Base-by-base conservation (phyloP, 1,284 basidiomycete species). In the Tremellales sp. region DNA sequence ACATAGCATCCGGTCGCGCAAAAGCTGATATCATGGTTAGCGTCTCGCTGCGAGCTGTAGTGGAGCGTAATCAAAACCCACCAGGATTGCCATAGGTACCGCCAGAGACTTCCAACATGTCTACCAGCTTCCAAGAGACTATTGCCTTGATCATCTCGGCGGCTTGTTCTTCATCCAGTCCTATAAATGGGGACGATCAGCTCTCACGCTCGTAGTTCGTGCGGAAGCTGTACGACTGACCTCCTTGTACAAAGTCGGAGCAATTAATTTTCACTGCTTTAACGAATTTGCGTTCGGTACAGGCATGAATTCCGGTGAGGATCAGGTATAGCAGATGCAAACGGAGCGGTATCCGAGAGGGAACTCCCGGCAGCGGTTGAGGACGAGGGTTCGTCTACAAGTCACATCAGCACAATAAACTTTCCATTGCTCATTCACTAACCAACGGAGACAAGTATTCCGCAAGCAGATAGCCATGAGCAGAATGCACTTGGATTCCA, bases 191-290 rank as follows among this genome's bases (percentile, higher is more conserved):
- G 22, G 33, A 31, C 13, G 18, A 24, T 28, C 22, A 44, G 18
- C 26, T 25, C 10, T 33, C 36, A 6, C 1, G 16, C 4, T 19
- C 19, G 18, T 14, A 9, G 5, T 39, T 35, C 14, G 8, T 12
- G 28, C n/a, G 35, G 21, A 13, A 37, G 6, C 3, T 16, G 29
- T 31, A 31, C 65, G 5, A 65, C 69, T 52, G 62, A 76, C 77
- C 76, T 4, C 77, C 75, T 43, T 77, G 72, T 1, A 83, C 75
- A 57, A 90, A 95, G 67, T 97, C 93, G 0, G 83, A 83, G 21
- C 85, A 84, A 65, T 91, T 97, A 40, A 95, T 73, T 65, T 97
- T 97, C 65, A 97, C 74, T 1, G 87, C 86, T 18, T 95, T 59
- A 12, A 86, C 73, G 63, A 97, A 97, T 16, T 76, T 65, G 3